These are phyloP conservation scores for Phlebiopsis gigantea DNA, from an alignment of 768 basidiomycete genomes.

Conservation along the genomic window DNA sequence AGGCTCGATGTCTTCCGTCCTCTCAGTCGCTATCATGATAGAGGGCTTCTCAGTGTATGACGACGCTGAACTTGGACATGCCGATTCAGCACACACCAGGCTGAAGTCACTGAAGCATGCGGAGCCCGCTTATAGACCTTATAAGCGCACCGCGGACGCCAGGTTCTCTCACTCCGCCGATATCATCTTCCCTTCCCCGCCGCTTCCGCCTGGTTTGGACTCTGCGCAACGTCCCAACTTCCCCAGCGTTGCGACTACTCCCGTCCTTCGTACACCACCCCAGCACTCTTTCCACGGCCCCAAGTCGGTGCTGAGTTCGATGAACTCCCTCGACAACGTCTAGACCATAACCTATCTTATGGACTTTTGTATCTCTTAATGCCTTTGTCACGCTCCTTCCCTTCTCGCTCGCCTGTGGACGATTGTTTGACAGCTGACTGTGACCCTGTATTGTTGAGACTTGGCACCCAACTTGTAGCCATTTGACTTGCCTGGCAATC, in stretches of 20 bases:
- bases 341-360: neutral
- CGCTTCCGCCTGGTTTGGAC: neutral
- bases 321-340: neutral
- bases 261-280: neutral
- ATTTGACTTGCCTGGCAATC: neutral
- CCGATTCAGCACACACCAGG: neutral
- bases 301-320: neutral
- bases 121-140: neutral
- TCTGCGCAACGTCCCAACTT: neutral
- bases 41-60: neutral
- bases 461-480: neutral
- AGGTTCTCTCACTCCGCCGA: neutral
- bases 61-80: neutral
- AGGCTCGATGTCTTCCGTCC: neutral
- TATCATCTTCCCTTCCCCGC: neutral
- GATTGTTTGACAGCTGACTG: neutral
- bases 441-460: neutral
- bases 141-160: neutral
- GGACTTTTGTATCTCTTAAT: neutral
- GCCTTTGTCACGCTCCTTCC: neutral
- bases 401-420: neutral
- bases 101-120: neutral
- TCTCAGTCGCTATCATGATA: neutral
- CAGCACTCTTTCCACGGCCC: conserved; percentile 3
- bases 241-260: neutral